phyloP scores from a whole-genome alignment of 192 early-diverging fungal genomes.

The Entomortierella chlamydospora region DNA sequence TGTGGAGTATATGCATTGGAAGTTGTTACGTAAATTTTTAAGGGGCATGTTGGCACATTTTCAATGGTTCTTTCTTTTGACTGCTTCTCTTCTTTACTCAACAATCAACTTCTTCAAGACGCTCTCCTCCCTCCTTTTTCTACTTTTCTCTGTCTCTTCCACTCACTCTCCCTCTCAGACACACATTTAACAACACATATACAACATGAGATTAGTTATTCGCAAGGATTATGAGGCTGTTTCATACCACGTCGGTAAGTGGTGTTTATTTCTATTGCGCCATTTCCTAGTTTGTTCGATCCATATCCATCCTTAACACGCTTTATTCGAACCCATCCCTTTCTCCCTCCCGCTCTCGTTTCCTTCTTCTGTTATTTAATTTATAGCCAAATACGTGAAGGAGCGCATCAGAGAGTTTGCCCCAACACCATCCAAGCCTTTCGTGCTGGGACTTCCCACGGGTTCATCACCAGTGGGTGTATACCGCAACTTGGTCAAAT shows the following conservation, averaged over 20 bases:
- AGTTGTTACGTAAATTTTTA: too few relatives aligned
- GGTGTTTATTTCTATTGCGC: not conserved
- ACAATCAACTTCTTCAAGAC: too few relatives aligned
- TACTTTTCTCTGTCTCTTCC: slow-evolving; percentile 5
- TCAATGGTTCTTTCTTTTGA: not conserved
- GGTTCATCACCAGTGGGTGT: slow-evolving; percentile 85
- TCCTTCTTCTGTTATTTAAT: not conserved
- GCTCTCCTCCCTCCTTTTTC: slow-evolving; percentile 2
- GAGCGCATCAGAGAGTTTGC: slow-evolving; percentile 80
- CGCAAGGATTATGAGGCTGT: slow-evolving; percentile 77
- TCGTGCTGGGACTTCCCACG: slow-evolving; percentile 88
- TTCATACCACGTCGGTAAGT: slow-evolving; percentile 71
- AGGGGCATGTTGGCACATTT: too few relatives aligned
- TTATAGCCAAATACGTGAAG: slow-evolving; percentile 79
- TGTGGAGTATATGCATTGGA: too few relatives aligned
- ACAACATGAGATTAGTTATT: slow-evolving; percentile 78
- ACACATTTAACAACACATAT: not conserved
- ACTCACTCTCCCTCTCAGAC: not conserved
- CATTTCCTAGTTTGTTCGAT: too few relatives aligned
- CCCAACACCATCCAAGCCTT: slow-evolving; percentile 79
- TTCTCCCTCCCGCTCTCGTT: not conserved
- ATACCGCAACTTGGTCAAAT: slow-evolving; percentile 81
- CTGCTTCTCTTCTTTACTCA: not conserved
- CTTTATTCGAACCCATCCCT: not conserved
- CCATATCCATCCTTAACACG: too few relatives aligned